Evolutionary conservation across 805 yeast species (phyloP).

Genomic region (Metschnikowia cerradonensis): DNA sequence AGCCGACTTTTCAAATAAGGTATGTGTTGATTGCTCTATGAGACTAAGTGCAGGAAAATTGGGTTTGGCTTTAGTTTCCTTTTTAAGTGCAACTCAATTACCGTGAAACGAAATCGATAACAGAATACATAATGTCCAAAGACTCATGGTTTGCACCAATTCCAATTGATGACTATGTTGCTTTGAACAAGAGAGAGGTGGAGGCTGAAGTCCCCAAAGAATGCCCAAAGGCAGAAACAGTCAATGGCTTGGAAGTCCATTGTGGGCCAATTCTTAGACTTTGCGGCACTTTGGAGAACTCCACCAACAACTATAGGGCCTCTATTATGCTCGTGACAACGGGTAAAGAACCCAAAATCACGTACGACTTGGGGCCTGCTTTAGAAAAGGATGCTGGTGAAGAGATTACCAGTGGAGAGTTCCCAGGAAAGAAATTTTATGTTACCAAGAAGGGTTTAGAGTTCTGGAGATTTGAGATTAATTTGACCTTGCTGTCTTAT

Average conservation of each 20-base stretch:
- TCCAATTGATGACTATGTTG: constrained; percentile 29
- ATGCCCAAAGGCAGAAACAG: constrained; percentile 25
- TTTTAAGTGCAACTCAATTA: not conserved
- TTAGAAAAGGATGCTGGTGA: constrained; percentile 4
- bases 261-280: constrained; percentile 81
- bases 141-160: constrained; percentile 20
- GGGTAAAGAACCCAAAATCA: constrained; percentile 33
- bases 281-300: constrained; percentile 55
- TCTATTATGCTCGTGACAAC: constrained; percentile 61
- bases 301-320: constrained; percentile 56
- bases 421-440: constrained; percentile 44
- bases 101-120: not conserved
- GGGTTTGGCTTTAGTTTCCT: not conserved
- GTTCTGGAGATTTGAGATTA: constrained; percentile 66
- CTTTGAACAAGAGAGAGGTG: constrained; percentile 21
- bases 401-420: constrained; percentile 35
- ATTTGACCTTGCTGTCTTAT: constrained; percentile 40
- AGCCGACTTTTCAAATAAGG: not conserved
- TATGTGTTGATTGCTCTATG: not conserved
- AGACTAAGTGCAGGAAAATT: not conserved
- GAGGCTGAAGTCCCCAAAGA: constrained; percentile 24
- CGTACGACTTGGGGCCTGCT: constrained; percentile 38
- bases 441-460: constrained; percentile 41
- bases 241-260: constrained; percentile 41
- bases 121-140: constrained; percentile 7